Percentiles rank a stretch among this genome's conserved stretches.
These are phyloP conservation scores for Gossypium mustelinum DNA, from an alignment of 345 rosid genomes.

Conservation along the genomic window DNA sequence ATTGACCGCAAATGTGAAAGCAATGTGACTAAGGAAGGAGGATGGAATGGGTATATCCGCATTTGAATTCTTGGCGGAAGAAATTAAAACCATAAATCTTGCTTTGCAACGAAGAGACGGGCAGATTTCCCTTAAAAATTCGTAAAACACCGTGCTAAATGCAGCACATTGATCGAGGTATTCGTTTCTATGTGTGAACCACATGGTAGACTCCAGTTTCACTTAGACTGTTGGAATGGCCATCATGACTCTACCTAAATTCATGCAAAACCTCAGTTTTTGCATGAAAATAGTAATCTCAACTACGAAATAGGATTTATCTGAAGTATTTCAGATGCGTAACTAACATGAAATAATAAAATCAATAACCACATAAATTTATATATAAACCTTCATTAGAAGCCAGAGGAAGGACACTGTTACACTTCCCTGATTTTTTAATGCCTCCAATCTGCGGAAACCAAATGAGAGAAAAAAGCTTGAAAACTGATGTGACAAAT, in stretches of 20 bases:
- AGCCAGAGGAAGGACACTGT: neutral
- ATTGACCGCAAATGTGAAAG: constrained; percentile 3
- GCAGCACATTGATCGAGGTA: neutral
- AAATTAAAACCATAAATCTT: too few relatives aligned
- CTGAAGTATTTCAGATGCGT: neutral
- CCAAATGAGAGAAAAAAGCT: constrained; percentile 10
- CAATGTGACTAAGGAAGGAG: neutral
- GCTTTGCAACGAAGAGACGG: too few relatives aligned
- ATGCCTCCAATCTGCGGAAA: constrained; percentile 23
- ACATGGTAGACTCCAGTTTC: neutral
- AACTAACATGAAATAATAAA: neutral
- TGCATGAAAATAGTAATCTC: neutral
- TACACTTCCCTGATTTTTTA: constrained; percentile 16
- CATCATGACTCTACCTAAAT: neutral
- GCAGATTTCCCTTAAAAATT: too few relatives aligned
- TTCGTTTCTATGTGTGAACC: neutral
- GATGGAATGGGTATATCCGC: too few relatives aligned
- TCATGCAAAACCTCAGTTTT: neutral
- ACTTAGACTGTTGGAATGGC: too few relatives aligned
- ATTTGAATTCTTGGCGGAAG: too few relatives aligned
- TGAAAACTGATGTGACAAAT: neutral
- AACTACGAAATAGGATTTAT: neutral
- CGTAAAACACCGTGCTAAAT: too few relatives aligned
- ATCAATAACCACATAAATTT: neutral
- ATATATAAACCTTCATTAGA: constrained; percentile 29